A percentile compares a stretch with the other conserved stretches of the same genome.
Evolutionary conservation across 2,329 filamentous ascomycete species (phyloP).

Genomic region (Diaporthe amygdali): DNA sequence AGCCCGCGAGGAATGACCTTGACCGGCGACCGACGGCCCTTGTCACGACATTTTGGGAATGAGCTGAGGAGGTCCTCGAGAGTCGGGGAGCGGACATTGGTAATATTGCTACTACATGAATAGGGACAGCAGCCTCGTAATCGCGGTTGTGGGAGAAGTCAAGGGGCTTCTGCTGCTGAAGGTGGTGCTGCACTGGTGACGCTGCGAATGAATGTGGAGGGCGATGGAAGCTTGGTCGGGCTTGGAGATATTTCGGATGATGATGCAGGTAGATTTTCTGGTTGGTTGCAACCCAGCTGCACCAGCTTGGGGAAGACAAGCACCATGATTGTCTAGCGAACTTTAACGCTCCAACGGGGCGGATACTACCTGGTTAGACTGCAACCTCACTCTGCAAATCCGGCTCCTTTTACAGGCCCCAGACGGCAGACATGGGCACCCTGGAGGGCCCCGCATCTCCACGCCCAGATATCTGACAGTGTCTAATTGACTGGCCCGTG

Average conservation of each 20-base stretch:
- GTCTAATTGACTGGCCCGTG: not conserved
- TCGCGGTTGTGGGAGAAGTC: conserved; percentile 26
- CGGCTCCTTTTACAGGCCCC: not conserved
- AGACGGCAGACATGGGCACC: not conserved
- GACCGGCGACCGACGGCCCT: conserved; percentile 31
- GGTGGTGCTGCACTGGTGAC: not conserved
- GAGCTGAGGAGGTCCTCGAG: conserved; percentile 34
- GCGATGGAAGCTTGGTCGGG: not conserved
- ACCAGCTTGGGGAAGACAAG: not conserved
- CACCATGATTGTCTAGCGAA: not conserved
- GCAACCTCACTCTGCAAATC: not conserved
- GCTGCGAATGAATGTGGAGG: no score
- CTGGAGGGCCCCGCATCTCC: conserved; percentile 8
- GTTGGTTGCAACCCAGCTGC: not conserved
- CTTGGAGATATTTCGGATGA: not conserved
- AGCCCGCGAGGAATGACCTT: conserved; percentile 25
- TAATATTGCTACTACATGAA: conserved; percentile 31
- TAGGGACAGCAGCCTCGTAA: not conserved
- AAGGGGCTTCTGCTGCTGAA: not conserved
- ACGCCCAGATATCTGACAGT: no score
- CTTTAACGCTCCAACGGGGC: not conserved
- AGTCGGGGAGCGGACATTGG: conserved; percentile 41
- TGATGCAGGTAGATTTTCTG: not conserved
- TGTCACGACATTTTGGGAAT: conserved; percentile 32
- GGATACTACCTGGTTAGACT: no score